phyloP scores from a whole-genome alignment of 2,329 filamentous ascomycete species.

The Pseudocercospora pini-densiflorae region DNA sequence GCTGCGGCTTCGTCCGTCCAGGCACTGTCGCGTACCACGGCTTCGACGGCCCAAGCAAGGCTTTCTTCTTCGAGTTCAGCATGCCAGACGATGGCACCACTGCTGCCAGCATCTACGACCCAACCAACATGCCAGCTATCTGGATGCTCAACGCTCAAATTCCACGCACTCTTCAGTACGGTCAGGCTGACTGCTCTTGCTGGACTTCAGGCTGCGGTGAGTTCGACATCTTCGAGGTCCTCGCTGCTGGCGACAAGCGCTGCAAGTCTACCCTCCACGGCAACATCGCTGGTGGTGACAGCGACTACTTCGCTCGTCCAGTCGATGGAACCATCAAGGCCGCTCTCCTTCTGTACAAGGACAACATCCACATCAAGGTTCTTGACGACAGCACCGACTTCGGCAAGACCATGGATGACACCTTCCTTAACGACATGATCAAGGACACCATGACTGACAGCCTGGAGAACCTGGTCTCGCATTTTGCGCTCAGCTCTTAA shows the following conservation, averaged over 20 bases:
- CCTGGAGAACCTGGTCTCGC: constrained; percentile 40
- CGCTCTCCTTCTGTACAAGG: constrained; percentile 64
- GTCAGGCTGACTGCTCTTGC: constrained; percentile 67
- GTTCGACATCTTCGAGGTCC: constrained; percentile 75
- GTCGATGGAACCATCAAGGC: constrained; percentile 63
- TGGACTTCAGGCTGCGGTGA: constrained; percentile 74
- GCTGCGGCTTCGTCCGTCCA: constrained; percentile 42
- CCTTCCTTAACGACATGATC: constrained; percentile 41
- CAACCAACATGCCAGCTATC: constrained; percentile 70
- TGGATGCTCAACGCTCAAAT: constrained; percentile 79
- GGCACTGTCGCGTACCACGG: constrained; percentile 61
- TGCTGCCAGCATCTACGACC: constrained; percentile 44
- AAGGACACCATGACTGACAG: constrained; percentile 40
- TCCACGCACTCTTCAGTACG: constrained; percentile 72
- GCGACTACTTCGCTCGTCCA: constrained; percentile 74
- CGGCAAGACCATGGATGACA: constrained; percentile 39
- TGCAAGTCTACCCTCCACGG: constrained; percentile 73
- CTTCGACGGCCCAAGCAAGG: constrained; percentile 70
- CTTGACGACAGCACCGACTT: constrained; percentile 47
- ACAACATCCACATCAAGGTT: constrained; percentile 61
- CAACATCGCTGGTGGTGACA: constrained; percentile 66
- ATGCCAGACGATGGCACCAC: constrained; percentile 67
- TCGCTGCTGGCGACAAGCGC: constrained; percentile 66
- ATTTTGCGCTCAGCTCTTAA: constrained; percentile 40
- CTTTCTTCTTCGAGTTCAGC: constrained; percentile 73